Base-by-base conservation (phyloP, 1,284 basidiomycete genomes). In the Blastosporella zonata region DNA sequence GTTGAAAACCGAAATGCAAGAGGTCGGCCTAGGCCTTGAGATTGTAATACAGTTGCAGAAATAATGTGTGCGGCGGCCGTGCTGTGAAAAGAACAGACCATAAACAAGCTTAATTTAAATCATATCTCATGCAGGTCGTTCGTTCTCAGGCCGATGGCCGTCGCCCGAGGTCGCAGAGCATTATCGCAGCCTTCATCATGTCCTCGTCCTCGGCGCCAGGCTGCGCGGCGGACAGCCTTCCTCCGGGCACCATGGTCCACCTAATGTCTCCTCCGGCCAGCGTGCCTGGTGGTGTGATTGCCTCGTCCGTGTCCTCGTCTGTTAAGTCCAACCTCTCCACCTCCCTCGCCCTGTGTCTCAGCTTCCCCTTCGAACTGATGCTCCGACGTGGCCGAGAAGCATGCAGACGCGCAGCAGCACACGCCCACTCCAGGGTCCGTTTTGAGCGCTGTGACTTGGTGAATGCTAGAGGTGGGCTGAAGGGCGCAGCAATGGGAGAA, bases 401-500 rank as follows among this genome's bases (percentile, higher is more conserved):
- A 42, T 70, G 66, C 54, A 68, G 54, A 31, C 64, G 64, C 28
- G 81, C 81, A 7, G 77, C 74, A 0, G 81, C 85, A 62, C 85
- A 87, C 2, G 85, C 85, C 80, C 83, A 88, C 61, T 87, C 85
- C 20, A 87, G 72, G 28, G 82, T 84, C 29, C 74, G 69, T 49
- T 72, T 65, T 23, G 66, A 67, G 55, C 74, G 69, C 43, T 72
- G 63, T 23, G 63, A 66, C 55, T 69, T 75, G 43, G 70, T 72
- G 50, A 80, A 82, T 76, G 76, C 35, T 6, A 72, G 66, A 2
- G 73, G 71, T 7, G 80, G 74, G 56, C 76, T 78, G 43, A 70
- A 69, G 5, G 75, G 71, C 2, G 79, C 72, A 1, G 68, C 69
- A 23, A 79, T 62, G 0, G 84, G 84, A 0, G 83, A 86, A 0